A percentile compares a stretch with the other conserved stretches of the same genome.
Evolutionary conservation across 306 rosid genomes (phyloP).

Genomic region (Castanea crenata): DNA sequence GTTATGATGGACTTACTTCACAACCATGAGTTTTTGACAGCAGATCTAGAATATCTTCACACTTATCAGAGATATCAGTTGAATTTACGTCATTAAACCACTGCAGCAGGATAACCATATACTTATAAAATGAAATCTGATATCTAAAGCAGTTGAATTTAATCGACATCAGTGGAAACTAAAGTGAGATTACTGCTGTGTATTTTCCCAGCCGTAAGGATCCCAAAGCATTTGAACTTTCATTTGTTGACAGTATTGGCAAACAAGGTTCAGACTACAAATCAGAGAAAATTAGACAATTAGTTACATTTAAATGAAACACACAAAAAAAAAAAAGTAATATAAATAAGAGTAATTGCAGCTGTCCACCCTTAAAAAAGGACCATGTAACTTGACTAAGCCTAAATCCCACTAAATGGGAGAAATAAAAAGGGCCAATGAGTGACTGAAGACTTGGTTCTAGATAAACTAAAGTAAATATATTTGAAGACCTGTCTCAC

Average conservation of each 20-base stretch:
- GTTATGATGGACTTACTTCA: slow-evolving; percentile 56
- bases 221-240: slow-evolving; percentile 53
- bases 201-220: slow-evolving; percentile 79
- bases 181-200: slow-evolving; percentile 49
- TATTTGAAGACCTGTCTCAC: background rate
- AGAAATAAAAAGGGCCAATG: background rate
- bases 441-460: background rate
- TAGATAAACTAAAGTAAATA: background rate
- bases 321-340: background rate
- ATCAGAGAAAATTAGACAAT: slow-evolving; percentile 19
- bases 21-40: slow-evolving; percentile 68
- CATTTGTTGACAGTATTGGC: slow-evolving; percentile 60
- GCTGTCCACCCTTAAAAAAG: too few species aligned
- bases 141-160: slow-evolving; percentile 4
- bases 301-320: slow-evolving; percentile 26
- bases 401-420: background rate
- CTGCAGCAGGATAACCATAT: slow-evolving; percentile 42
- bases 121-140: slow-evolving; percentile 20
- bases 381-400: background rate
- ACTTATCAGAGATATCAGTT: slow-evolving; percentile 69
- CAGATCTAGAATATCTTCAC: slow-evolving; percentile 73
- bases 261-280: slow-evolving; percentile 71
- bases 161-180: background rate
- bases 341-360: background rate
- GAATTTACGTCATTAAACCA: slow-evolving; percentile 90